These are phyloP conservation scores for Sisymbrium altissimum DNA, from an alignment of 345 rosid species.

Conservation along the genomic window DNA sequence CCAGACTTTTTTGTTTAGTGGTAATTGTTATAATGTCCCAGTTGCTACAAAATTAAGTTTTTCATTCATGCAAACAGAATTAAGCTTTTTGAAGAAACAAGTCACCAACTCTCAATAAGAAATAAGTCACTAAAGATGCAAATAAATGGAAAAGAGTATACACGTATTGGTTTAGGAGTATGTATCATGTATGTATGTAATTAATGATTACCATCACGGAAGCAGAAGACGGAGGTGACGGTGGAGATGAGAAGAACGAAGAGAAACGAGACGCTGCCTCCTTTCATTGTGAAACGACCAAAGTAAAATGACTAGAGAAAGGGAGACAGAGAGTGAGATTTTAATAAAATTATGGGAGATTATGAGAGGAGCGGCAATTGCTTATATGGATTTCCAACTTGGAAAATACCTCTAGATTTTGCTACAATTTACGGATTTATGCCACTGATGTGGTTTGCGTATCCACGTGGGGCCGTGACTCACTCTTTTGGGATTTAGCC, in stretches of 20 bases:
- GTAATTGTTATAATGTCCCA: not conserved
- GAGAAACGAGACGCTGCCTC: constrained; percentile 20
- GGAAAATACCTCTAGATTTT: constrained; percentile 8
- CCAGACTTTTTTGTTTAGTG: not conserved
- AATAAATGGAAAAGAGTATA: not conserved
- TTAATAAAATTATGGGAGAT: not conserved
- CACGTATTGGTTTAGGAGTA: too few relatives aligned
- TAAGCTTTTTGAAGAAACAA: not conserved
- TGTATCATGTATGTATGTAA: not conserved
- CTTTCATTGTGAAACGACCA: constrained; percentile 16
- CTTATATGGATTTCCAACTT: constrained; percentile 21
- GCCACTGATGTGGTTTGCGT: constrained; percentile 31
- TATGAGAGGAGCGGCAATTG: not conserved
- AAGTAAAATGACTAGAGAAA: not conserved
- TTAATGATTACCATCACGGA: constrained; percentile 25
- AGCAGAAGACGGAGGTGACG: constrained; percentile 29
- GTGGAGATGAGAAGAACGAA: constrained; percentile 28
- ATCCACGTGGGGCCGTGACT: constrained; percentile 38
- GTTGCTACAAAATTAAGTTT: not conserved
- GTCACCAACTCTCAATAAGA: not conserved
- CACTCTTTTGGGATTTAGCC: constrained; percentile 28
- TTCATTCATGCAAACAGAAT: not conserved
- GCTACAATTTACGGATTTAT: constrained; percentile 17
- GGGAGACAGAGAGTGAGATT: not conserved
- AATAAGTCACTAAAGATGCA: not conserved